Base-by-base conservation (phyloP, 2,329 filamentous ascomycete species). In the Annulohypoxylon truncatum region DNA sequence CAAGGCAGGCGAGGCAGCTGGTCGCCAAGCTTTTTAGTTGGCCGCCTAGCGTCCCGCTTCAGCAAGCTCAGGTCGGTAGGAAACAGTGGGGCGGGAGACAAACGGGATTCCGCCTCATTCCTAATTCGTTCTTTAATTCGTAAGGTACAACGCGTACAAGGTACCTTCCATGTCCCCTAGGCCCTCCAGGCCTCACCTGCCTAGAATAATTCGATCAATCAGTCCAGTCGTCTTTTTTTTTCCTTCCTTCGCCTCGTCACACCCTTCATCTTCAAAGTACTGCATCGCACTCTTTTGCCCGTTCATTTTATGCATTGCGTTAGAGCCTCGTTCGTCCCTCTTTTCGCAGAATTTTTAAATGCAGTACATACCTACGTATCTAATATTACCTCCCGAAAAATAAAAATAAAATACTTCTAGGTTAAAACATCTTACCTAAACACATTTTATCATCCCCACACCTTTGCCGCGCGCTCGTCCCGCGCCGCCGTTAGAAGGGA, bases 81-180 rank as follows among this genome's bases (percentile, higher is more conserved):
- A 50, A 57, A 40, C 46, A 13, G 62, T 61, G 62, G 55, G 46
- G 3, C 28, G 13, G 4, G 18, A 22, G 22, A 5, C 50, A 33
- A 50, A 28, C 52, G 52, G 55, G n/a, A 28, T 64, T 64, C 56
- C 61, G 65, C 65, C 65, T 67, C 53, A 63, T 65, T 46, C 56
- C 56, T 38, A 61, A 60, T 64, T 55, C 31, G 42, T 48, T 60
- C 35, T 53, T 53, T 42, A 61, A 61, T 64, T 55, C 31, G 50
- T 48, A 54, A 18, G 31, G 48, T 42, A 47, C 9, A 8, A 44
- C 12, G 22, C 18, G 50, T 26, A 20, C 18, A 46, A 22, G 29
- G 54, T 50, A 58, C 54, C 22, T 48, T 24, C 38, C 54, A 31
- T 38, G 13, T 38, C n/a, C 24, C 40, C 13, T 26, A 26, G n/a